A percentile compares a stretch with the other conserved stretches of the same genome.
These are phyloP conservation scores for Metroxylon sagu DNA, from an alignment of 176 grass and related monocot genomes.

Conservation along the genomic window DNA sequence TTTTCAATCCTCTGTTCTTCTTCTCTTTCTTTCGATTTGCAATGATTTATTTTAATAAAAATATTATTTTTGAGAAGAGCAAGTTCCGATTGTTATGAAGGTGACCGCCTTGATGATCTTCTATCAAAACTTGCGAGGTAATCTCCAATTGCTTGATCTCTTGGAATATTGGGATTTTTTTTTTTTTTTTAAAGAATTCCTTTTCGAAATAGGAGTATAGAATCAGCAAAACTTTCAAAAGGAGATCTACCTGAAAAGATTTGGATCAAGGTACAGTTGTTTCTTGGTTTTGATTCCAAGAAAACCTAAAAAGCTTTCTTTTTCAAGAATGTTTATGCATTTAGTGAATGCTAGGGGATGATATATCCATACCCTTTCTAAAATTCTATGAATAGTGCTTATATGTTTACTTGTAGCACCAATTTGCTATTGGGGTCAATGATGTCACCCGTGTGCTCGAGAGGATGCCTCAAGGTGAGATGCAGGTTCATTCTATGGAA, in stretches of 20 bases:
- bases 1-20: no score
- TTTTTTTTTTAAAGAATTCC: no score
- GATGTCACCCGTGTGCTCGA: conserved; percentile 93
- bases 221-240: conserved; percentile 59
- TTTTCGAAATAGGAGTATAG: conserved; percentile 44
- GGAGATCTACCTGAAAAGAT: conserved; percentile 68
- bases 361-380: no score
- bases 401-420: conserved; percentile 35
- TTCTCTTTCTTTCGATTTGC: no score
- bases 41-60: no score
- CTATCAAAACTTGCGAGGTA: conserved; percentile 48
- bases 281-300: neutral
- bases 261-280: conserved; percentile 65
- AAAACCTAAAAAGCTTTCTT: no score
- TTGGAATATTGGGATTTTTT: no score
- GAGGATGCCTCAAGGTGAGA: conserved; percentile 42
- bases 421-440: conserved; percentile 84
- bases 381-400: neutral
- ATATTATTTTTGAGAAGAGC: no score
- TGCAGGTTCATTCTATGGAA: conserved; percentile 12
- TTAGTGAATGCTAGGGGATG: no score
- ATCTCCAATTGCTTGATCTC: neutral
- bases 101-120: conserved; percentile 48
- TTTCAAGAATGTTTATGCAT: no score
- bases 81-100: conserved; percentile 36